Percentiles rank a stretch among this genome's conserved stretches.
Conservation (phyloP, 768 basidiomycete species). For the Boletales sp. region DNA sequence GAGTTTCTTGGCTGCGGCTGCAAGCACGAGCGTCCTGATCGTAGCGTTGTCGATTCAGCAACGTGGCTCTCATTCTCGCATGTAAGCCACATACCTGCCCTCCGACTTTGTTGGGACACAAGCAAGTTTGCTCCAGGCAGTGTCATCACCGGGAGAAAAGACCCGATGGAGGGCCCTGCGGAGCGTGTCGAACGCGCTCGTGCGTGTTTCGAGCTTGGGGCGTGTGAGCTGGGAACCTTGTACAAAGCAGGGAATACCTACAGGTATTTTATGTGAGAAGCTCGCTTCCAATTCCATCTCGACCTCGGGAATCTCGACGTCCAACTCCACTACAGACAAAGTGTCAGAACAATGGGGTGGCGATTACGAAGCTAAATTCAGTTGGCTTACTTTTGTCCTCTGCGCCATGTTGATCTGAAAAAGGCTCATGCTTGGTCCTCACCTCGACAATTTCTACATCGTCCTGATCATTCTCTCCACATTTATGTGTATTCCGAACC, state of each 20-base stretch:
- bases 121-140: slow-evolving; percentile 25
- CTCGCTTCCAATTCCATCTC: slow-evolving; percentile 36
- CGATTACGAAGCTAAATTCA: no score
- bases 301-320: slow-evolving; percentile 26
- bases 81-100: slow-evolving; percentile 20
- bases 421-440: not conserved
- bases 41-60: not conserved
- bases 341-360: no score
- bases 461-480: not conserved
- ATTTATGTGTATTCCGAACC: not conserved
- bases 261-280: slow-evolving; percentile 43
- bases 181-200: slow-evolving; percentile 36
- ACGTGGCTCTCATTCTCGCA: not conserved
- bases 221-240: no score
- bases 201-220: slow-evolving; percentile 35
- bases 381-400: slow-evolving; percentile 1
- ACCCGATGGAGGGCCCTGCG: slow-evolving; percentile 35
- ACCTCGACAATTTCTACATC: slow-evolving; percentile 14
- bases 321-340: not conserved
- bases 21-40: slow-evolving; percentile 41
- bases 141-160: slow-evolving; percentile 12
- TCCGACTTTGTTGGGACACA: slow-evolving; percentile 13
- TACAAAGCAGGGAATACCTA: slow-evolving; percentile 10
- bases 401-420: not conserved
- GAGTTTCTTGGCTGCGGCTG: slow-evolving; percentile 39